Evolutionary conservation across 2,329 filamentous ascomycete species (phyloP), one percentile per base, ranked within the genome.

Genomic region (Diplodia mutila): DNA sequence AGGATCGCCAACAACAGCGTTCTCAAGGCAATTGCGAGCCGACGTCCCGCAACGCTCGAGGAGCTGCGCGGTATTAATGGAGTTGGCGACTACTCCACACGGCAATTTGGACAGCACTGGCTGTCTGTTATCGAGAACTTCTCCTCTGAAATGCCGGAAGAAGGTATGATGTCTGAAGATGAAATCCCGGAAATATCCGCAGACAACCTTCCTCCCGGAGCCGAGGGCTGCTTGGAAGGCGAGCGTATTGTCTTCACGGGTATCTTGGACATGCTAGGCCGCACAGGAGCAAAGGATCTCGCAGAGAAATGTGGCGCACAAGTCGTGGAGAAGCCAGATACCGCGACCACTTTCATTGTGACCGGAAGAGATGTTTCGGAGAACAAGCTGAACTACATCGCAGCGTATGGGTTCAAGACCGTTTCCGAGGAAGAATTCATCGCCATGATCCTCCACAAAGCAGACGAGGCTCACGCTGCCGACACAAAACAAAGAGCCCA

Each of bases 31-130:
- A 69, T 79, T 7, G 77, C 76, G 5, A 64, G 61, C 21, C 61
- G 68, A 21, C 72, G 72, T 5, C 77, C 77, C 6, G 37, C 59
- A 1, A 63, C 71, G 16, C 66, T 70, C 8, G 68, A 70, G 1
- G 61, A 70, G 2, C 49, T 79, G 23, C 66, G 73, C 6, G 32
- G 67, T 14, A 65, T 78, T 16, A 72, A 72, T 39, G 76, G 75
- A 0, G 70, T 79, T 12, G 74, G 75, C 4, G 63, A 68, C 21
- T 23, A 59, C 4, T 63, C 69, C 8, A 55, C 69, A 42, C 64
- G 71, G 25, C 72, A 70, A 27, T 78, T 75, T 29, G 77, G 77
- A 1, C 65, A 72, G 1, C 70, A 70, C 7, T 76, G 74, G 72
- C 69, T 79, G 3, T 69, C 73, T 16, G 68, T 75, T 12, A 73